Percentiles rank a stretch among this genome's conserved stretches.
Conservation (phyloP, 2,329 filamentous ascomycete genomes). For the Paecilomyces formosus region DNA sequence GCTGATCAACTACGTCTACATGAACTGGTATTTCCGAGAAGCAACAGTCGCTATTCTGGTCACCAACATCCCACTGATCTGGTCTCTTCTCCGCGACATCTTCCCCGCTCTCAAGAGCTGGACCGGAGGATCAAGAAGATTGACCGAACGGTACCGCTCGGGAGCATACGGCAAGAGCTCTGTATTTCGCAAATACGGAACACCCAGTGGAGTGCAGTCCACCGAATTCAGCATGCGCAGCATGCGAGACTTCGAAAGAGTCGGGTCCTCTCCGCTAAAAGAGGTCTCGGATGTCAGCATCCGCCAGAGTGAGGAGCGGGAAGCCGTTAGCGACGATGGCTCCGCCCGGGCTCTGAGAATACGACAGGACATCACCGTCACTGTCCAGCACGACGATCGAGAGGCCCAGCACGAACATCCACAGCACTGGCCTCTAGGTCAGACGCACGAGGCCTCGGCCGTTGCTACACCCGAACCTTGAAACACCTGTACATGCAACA, state of each 20-base stretch:
- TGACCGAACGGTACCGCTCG: conserved; percentile 21
- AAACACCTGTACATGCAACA: neutral
- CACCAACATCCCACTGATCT: conserved; percentile 45
- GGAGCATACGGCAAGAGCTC: conserved; percentile 3
- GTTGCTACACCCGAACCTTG: neutral
- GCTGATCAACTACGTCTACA: conserved; percentile 35
- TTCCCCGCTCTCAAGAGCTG: conserved; percentile 37
- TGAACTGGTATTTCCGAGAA: conserved; percentile 44
- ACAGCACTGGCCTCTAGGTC: neutral
- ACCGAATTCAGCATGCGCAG: conserved; percentile 24
- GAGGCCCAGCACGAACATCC: neutral
- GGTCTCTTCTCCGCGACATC: conserved; percentile 44
- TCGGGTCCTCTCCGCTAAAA: conserved; percentile 17
- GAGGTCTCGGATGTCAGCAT: conserved; percentile 19
- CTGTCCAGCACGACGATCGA: conserved; percentile 10
- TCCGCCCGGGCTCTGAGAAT: conserved; percentile 30
- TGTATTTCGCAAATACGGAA: conserved; percentile 17
- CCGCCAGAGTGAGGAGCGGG: conserved; percentile 18
- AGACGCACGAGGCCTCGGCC: neutral
- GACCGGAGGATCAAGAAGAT: conserved; percentile 29
- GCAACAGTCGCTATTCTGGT: conserved; percentile 40
- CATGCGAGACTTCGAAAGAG: conserved; percentile 19
- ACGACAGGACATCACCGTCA: conserved; percentile 32
- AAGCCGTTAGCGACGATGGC: conserved; percentile 26
- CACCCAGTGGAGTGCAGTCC: conserved; percentile 17